Conservation (phyloP, 805 yeast genomes). For the Wickerhamomyces bovis region DNA sequence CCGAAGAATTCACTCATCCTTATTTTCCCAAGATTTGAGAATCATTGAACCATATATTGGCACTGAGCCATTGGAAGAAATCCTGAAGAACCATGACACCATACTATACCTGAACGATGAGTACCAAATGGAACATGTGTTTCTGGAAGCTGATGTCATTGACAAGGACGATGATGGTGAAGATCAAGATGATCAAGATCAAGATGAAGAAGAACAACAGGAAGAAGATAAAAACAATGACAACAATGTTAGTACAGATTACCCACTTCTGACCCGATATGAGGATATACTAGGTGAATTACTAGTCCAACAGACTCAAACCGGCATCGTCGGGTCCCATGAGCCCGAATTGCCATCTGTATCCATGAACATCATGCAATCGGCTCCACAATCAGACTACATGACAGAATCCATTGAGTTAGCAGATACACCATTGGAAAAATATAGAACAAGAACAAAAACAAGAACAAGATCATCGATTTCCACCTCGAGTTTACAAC, state of each 20-base stretch:
- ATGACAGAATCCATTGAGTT: neutral
- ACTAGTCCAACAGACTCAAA: neutral
- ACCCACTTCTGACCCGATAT: neutral
- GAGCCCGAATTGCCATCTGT: neutral
- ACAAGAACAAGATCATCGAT: neutral
- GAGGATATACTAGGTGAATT: neutral
- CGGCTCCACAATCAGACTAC: neutral
- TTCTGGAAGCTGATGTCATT: neutral
- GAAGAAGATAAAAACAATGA: neutral
- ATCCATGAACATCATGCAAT: neutral
- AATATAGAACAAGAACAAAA: neutral
- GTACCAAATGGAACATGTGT: neutral
- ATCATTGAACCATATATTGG: neutral
- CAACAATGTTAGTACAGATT: neutral
- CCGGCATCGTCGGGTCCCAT: neutral
- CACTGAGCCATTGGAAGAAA: neutral
- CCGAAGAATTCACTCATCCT: neutral
- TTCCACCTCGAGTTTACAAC: neutral
- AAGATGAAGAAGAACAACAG: neutral
- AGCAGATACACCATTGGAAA: neutral
- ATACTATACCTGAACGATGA: neutral
- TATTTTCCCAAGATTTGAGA: neutral
- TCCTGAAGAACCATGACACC: neutral
- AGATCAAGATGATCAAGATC: neutral
- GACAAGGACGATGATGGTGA: neutral